phyloP scores from a whole-genome alignment of 2,329 filamentous ascomycete genomes.

The Monilinia polystroma region DNA sequence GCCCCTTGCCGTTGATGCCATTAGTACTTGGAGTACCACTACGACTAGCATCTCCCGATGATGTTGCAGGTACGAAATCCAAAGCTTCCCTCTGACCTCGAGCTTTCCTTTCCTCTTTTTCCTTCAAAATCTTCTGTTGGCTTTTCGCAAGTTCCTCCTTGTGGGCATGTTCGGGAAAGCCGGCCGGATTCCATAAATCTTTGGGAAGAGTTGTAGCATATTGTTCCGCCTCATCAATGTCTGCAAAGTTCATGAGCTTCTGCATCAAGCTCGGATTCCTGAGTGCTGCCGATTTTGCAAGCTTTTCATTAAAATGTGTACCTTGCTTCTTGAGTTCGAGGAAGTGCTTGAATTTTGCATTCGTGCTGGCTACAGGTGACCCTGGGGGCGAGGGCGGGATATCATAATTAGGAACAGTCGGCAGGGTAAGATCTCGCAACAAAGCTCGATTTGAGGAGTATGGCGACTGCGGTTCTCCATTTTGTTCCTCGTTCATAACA shows the following conservation, averaged over 20 bases:
- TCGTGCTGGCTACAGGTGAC: conserved; percentile 53
- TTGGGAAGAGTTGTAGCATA: conserved; percentile 62
- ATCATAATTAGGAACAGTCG: conserved; percentile 66
- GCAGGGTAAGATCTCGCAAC: conserved; percentile 71
- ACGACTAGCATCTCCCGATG: conserved; percentile 32
- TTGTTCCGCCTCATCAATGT: conserved; percentile 55
- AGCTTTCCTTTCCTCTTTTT: conserved; percentile 37
- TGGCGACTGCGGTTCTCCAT: conserved; percentile 52
- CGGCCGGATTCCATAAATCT: conserved; percentile 58
- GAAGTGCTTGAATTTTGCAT: conserved; percentile 70
- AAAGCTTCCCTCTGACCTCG: conserved; percentile 37
- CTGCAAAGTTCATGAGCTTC: conserved; percentile 70
- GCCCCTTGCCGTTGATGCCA: conserved; percentile 25
- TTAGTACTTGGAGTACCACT: conserved; percentile 31
- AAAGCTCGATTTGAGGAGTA: conserved; percentile 64
- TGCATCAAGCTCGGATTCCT: conserved; percentile 71
- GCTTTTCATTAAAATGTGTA: conserved; percentile 74
- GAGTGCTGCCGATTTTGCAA: conserved; percentile 65
- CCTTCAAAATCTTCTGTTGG: conserved; percentile 43
- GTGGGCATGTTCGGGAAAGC: conserved; percentile 56
- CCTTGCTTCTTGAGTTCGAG: conserved; percentile 74
- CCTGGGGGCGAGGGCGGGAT: conserved; percentile 73
- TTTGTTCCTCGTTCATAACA: conserved; percentile 33
- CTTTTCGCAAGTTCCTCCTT: conserved; percentile 50
- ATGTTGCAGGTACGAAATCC: conserved; percentile 39